phyloP scores from a whole-genome alignment of 352 stramenopile genomes.

The Phytophthora quininea region DNA sequence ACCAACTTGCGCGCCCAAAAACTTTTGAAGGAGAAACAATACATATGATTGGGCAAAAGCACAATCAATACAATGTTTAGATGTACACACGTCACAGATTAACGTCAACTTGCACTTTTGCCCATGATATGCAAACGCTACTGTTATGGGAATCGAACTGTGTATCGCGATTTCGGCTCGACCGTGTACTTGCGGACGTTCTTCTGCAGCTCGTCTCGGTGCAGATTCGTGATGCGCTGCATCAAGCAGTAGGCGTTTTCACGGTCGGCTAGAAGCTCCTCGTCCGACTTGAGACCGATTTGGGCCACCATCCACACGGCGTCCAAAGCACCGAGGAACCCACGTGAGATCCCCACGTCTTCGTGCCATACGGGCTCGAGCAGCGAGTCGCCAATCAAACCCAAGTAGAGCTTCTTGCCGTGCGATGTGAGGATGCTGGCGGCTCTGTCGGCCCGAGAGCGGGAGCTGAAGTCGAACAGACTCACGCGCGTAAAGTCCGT shows the following conservation, averaged over 20 bases:
- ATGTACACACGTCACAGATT: slow-evolving; percentile 5
- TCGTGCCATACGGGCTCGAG: slow-evolving; percentile 85
- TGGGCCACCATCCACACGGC: slow-evolving; percentile 72
- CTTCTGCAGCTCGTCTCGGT: slow-evolving; percentile 68
- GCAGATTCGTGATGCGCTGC: slow-evolving; percentile 59
- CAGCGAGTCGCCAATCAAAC: slow-evolving; percentile 73
- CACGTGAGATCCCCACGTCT: slow-evolving; percentile 64
- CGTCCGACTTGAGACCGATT: slow-evolving; percentile 60
- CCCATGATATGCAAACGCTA: neutral
- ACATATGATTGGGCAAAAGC: neutral
- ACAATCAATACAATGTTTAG: slow-evolving; percentile 5
- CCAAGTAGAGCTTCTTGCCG: slow-evolving; percentile 76
- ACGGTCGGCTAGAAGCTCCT: slow-evolving; percentile 69
- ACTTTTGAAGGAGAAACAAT: neutral
- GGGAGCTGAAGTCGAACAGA: slow-evolving; percentile 82
- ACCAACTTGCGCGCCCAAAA: neutral
- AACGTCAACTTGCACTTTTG: neutral
- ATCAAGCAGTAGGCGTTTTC: slow-evolving; percentile 66
- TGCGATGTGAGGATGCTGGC: slow-evolving; percentile 59
- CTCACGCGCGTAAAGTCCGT: slow-evolving; percentile 61
- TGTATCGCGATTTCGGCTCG: slow-evolving; percentile 54
- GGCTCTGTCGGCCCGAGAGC: slow-evolving; percentile 69
- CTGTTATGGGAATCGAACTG: slow-evolving; percentile 23
- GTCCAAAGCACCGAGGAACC: slow-evolving; percentile 77
- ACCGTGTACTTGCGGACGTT: slow-evolving; percentile 80